Evolutionary conservation across 371 early-diverging fungal species (phyloP).

Genomic region (Rhizopus arrhizus): DNA sequence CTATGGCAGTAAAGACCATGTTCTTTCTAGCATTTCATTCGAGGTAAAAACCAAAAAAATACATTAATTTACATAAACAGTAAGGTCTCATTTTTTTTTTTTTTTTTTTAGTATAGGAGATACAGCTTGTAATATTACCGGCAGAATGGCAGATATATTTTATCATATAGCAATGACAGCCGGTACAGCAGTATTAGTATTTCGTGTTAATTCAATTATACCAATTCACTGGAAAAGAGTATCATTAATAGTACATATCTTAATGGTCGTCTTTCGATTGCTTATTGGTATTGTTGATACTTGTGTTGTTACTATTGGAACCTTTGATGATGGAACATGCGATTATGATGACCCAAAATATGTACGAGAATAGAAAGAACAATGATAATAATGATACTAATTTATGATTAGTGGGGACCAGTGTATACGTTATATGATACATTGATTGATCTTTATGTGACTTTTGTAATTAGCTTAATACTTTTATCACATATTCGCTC

Average conservation of each 20-base stretch:
- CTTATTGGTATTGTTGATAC: slow-evolving; percentile 38
- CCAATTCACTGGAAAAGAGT: slow-evolving; percentile 24
- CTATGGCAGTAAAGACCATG: slow-evolving; percentile 26
- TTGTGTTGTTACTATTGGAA: slow-evolving; percentile 17
- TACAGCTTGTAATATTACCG: slow-evolving; percentile 21
- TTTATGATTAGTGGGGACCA: slow-evolving; percentile 40
- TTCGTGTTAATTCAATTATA: slow-evolving; percentile 35
- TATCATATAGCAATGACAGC: slow-evolving; percentile 44
- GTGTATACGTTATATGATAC: slow-evolving; percentile 49
- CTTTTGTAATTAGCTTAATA: slow-evolving; percentile 33
- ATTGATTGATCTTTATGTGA: slow-evolving; percentile 44
- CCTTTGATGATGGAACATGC: slow-evolving; percentile 23
- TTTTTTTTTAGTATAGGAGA: slow-evolving; percentile 10
- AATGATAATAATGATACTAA: slow-evolving; percentile 1
- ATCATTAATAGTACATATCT: slow-evolving; percentile 11
- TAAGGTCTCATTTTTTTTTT: neutral
- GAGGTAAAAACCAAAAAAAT: neutral
- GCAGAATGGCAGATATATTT: slow-evolving; percentile 35
- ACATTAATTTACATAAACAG: neutral
- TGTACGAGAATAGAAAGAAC: slow-evolving; percentile 26
- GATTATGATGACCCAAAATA: slow-evolving; percentile 31
- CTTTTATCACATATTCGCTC: slow-evolving; percentile 37
- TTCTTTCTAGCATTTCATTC: slow-evolving; percentile 26
- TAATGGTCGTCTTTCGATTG: slow-evolving; percentile 22
- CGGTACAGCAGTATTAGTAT: slow-evolving; percentile 35